phyloP scores from a whole-genome alignment of 345 rosid species.

The Brassica nigra region DNA sequence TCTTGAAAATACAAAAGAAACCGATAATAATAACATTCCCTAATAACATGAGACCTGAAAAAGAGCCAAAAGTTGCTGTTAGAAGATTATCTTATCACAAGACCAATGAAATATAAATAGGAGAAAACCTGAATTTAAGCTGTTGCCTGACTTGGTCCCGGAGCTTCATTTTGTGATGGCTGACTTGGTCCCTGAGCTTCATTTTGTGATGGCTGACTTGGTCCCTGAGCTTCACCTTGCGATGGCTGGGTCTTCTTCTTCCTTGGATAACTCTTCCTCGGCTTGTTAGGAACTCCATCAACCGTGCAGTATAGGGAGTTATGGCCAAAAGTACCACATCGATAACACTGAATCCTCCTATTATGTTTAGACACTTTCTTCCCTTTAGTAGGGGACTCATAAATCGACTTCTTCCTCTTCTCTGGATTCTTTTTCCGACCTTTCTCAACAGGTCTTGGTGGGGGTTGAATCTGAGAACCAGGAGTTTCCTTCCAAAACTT shows the following conservation, averaged over 20 bases:
- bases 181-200: no score
- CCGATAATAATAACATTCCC: no score
- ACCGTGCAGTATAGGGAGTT: background rate
- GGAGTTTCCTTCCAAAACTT: background rate
- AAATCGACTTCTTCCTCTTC: background rate
- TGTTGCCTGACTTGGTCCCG: no score
- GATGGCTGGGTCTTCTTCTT: background rate
- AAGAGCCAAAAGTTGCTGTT: no score
- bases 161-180: no score
- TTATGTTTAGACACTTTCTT: background rate
- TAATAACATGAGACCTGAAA: no score
- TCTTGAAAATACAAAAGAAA: no score
- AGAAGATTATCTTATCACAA: no score
- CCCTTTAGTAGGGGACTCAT: background rate
- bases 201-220: background rate
- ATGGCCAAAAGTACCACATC: background rate
- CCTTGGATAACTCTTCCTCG: background rate
- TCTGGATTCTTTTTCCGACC: background rate
- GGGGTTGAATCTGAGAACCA: background rate
- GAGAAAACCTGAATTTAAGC: no score
- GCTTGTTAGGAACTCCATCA: background rate
- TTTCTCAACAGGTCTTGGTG: background rate
- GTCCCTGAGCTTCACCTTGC: background rate
- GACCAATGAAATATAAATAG: no score
- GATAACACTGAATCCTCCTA: background rate